Conservation (phyloP, 306 rosid genomes). For the Quercus glauca region DNA sequence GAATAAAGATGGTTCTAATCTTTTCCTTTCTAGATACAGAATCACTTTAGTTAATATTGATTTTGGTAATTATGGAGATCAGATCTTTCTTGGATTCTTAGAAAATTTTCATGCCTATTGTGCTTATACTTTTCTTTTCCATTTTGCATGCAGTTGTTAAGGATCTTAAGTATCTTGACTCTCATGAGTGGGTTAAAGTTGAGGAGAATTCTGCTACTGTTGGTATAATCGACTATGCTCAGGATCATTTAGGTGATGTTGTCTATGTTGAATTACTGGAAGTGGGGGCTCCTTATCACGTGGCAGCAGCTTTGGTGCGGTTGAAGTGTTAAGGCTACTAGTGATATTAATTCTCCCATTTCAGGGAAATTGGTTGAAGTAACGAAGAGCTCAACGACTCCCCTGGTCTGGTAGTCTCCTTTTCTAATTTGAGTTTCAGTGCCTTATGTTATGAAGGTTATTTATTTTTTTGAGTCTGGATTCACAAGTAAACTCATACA, state of each 20-base stretch:
- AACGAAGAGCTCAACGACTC: constrained; percentile 64
- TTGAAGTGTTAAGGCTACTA: constrained; percentile 96
- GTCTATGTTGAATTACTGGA: constrained; percentile 92
- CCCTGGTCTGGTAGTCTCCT: constrained; percentile 78
- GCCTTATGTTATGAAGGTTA: not conserved
- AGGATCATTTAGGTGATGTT: constrained; percentile 94
- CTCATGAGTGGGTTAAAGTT: constrained; percentile 92
- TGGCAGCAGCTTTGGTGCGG: constrained; percentile 78
- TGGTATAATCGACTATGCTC: constrained; percentile 91
- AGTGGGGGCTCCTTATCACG: constrained; percentile 55
- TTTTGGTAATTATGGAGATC: not conserved
- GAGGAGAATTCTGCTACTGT: constrained; percentile 78
- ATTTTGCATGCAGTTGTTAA: constrained; percentile 52
- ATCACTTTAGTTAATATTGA: not conserved
- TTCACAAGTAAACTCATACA: not conserved
- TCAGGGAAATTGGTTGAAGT: constrained; percentile 76
- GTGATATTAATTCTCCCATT: constrained; percentile 82
- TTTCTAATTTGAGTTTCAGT: constrained; percentile 8
- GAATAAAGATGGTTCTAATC: not conserved
- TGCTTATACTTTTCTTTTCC: not conserved
- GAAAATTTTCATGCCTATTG: not conserved
- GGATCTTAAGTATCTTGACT: constrained; percentile 70
- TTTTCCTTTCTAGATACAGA: not conserved
- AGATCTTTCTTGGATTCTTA: not conserved
- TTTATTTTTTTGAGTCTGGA: not conserved